phyloP scores from a whole-genome alignment of 441 rosid species.

The Bocquillonia castaneifolia region DNA sequence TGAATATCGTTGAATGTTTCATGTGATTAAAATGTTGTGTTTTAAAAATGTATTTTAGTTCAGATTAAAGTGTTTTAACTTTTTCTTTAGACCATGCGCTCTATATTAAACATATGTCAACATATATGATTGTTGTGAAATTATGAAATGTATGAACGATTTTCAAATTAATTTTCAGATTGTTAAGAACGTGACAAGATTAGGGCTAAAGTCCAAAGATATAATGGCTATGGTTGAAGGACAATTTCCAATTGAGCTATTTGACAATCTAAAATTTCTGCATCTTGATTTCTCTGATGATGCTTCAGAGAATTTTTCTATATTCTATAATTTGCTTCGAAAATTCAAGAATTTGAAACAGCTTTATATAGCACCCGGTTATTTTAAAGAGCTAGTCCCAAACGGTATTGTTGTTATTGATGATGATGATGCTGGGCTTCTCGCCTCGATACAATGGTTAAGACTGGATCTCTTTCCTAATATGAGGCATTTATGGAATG shows the following conservation, averaged over 20 bases:
- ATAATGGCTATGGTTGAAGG: neutral
- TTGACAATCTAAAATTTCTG: slow-evolving; percentile 8
- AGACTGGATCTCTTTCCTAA: fast-evolving
- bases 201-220: slow-evolving; percentile 16
- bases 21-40: too few species aligned
- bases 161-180: too few species aligned
- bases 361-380: neutral
- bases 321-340: slow-evolving; percentile 17
- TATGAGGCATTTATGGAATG: neutral
- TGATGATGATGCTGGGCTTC: neutral
- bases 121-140: too few species aligned
- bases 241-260: slow-evolving; percentile 10
- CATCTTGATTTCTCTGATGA: slow-evolving; percentile 15
- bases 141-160: too few species aligned
- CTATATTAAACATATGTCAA: too few species aligned
- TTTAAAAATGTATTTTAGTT: too few species aligned
- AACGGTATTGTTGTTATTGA: neutral
- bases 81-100: too few species aligned
- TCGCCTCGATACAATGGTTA: neutral
- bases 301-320: slow-evolving; percentile 15
- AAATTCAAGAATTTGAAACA: slow-evolving; percentile 18
- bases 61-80: too few species aligned
- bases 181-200: slow-evolving; percentile 18
- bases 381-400: slow-evolving; percentile 20
- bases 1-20: too few species aligned